Percentiles rank a stretch among this genome's conserved stretches.
Evolutionary conservation across 2,329 filamentous ascomycete genomes (phyloP).

Genomic region (Exophiala sp.): DNA sequence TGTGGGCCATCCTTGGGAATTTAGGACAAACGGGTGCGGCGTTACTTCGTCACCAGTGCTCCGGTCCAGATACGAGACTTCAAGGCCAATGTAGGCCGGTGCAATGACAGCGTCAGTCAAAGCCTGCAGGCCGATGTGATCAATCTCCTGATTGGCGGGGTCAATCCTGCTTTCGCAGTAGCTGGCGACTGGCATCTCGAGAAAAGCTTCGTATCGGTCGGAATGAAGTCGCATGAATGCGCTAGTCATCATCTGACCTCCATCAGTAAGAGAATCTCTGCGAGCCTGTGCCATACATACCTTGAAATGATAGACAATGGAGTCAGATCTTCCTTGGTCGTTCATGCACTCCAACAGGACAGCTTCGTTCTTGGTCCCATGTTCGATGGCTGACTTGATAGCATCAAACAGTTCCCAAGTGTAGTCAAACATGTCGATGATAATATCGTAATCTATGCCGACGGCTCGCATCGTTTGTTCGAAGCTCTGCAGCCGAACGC

Average conservation of each 20-base stretch:
- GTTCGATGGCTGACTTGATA: constrained; percentile 56
- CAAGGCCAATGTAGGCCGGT: constrained; percentile 72
- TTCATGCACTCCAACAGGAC: constrained; percentile 71
- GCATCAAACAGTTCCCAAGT: constrained; percentile 65
- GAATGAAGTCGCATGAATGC: constrained; percentile 77
- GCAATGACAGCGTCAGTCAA: constrained; percentile 76
- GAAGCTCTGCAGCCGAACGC: constrained; percentile 67
- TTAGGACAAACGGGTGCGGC: constrained; percentile 40
- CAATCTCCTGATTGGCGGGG: constrained; percentile 76
- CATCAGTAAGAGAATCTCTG: constrained; percentile 19
- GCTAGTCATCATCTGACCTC: constrained; percentile 69
- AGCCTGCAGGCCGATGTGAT: constrained; percentile 78
- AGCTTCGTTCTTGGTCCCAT: constrained; percentile 53
- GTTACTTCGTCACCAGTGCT: constrained; percentile 73
- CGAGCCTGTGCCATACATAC: constrained; percentile 39
- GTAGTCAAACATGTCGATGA: constrained; percentile 80
- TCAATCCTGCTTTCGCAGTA: constrained; percentile 72
- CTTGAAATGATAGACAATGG: constrained; percentile 80
- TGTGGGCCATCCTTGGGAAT: constrained; percentile 51
- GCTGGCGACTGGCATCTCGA: constrained; percentile 60
- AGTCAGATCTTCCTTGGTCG: constrained; percentile 61
- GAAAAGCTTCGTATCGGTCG: constrained; percentile 67
- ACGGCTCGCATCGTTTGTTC: constrained; percentile 66
- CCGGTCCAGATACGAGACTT: constrained; percentile 87
- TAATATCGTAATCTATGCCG: constrained; percentile 66